These are phyloP conservation scores for Yamadazyma buinensis DNA, from an alignment of 1,139 yeast species.

Conservation along the genomic window DNA sequence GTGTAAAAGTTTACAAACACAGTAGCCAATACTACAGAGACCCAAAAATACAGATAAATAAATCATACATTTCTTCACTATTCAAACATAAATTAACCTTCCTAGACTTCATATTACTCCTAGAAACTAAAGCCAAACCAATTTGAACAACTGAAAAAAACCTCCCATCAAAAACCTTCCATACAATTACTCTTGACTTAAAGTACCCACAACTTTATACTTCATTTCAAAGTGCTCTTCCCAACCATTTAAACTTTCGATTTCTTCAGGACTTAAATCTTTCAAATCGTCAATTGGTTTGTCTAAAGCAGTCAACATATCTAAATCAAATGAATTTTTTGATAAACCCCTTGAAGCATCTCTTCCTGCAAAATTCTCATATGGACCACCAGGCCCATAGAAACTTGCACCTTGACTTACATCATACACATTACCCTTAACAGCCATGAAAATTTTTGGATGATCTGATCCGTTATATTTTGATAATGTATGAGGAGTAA, in stretches of 20 bases:
- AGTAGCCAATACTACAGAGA: too few species aligned
- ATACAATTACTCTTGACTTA: too few species aligned
- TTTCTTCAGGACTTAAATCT: slow-evolving; percentile 61
- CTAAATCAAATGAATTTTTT: slow-evolving; percentile 76
- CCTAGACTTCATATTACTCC: too few species aligned
- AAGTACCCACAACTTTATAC: slow-evolving; percentile 62
- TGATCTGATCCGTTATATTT: slow-evolving; percentile 79
- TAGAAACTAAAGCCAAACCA: too few species aligned
- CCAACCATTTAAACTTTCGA: slow-evolving; percentile 77
- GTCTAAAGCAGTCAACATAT: slow-evolving; percentile 52
- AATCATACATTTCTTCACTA: too few species aligned
- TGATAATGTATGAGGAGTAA: slow-evolving; percentile 71
- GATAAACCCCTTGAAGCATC: slow-evolving; percentile 97
- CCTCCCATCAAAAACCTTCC: too few species aligned
- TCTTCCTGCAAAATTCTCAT: slow-evolving; percentile 92
- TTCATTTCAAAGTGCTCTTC: slow-evolving; percentile 76
- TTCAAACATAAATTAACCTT: too few species aligned
- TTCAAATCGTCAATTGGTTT: slow-evolving; percentile 69
- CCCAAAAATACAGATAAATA: too few species aligned
- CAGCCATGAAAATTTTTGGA: slow-evolving; percentile 76
- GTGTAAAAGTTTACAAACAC: too few species aligned
- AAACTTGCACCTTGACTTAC: slow-evolving; percentile 78
- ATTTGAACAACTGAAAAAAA: too few species aligned
- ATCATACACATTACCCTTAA: slow-evolving; percentile 82
- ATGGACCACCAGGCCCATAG: slow-evolving; percentile 97